These are phyloP conservation scores for Plasmopara muralis DNA, from an alignment of 352 stramenopile species.

Conservation along the genomic window DNA sequence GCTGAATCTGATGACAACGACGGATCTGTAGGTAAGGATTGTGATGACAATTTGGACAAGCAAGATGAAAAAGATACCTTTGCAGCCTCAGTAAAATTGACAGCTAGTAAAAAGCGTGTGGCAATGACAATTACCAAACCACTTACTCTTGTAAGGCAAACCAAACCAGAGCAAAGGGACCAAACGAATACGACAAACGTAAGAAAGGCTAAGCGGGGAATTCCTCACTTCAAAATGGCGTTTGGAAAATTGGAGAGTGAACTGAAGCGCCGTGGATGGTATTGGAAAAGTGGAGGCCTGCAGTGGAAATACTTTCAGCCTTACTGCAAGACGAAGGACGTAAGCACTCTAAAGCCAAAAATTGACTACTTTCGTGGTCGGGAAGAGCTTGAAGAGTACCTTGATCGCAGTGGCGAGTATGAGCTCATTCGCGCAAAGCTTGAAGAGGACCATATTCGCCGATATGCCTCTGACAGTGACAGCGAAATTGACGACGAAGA, in stretches of 20 bases:
- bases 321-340: constrained; percentile 29
- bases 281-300: constrained; percentile 36
- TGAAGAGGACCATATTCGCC: constrained; percentile 28
- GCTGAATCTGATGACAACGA: too few relatives aligned
- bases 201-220: constrained; percentile 1
- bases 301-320: constrained; percentile 59
- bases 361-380: constrained; percentile 52
- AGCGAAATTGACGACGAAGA: constrained; percentile 16
- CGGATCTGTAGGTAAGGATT: too few relatives aligned
- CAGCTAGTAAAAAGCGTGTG: too few relatives aligned
- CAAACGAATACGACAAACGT: too few relatives aligned
- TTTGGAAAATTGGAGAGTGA: constrained; percentile 59
- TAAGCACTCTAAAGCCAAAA: constrained; percentile 16
- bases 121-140: too few relatives aligned
- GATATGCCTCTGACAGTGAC: constrained; percentile 9
- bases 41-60: too few relatives aligned
- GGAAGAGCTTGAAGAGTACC: constrained; percentile 36
- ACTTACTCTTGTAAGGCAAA: too few relatives aligned
- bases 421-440: constrained; percentile 38
- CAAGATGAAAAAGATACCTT: too few relatives aligned
- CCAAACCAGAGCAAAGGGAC: too few relatives aligned
- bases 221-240: constrained; percentile 52
- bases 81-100: too few relatives aligned
- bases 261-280: constrained; percentile 52
- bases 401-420: constrained; percentile 31